A percentile compares a stretch with the other conserved stretches of the same genome.
Conservation (phyloP, 139 green algal genomes). For the Tetradesmus lagerheimii region DNA sequence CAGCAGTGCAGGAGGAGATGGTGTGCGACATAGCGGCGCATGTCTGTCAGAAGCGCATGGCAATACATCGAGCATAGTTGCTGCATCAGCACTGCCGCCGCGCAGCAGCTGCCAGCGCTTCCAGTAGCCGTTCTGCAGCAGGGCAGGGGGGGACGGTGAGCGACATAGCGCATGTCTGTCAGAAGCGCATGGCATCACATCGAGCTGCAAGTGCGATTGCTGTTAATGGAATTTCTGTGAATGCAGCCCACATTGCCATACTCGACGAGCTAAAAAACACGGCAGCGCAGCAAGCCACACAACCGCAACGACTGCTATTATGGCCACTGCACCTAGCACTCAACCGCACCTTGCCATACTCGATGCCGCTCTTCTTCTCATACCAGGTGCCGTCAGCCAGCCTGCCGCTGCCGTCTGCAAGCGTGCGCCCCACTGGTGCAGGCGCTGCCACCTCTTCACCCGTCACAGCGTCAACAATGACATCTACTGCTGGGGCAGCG, state of each 20-base stretch:
- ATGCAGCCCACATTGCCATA: neutral
- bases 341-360: neutral
- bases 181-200: neutral
- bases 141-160: no score
- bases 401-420: conserved; percentile 69
- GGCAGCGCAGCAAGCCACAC: neutral
- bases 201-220: no score
- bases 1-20: neutral
- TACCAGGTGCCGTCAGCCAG: conserved; percentile 77
- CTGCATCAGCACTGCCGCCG: neutral
- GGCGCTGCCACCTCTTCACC: neutral
- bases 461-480: neutral
- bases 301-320: neutral
- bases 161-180: no score
- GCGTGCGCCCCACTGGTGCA: conserved; percentile 36
- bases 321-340: no score
- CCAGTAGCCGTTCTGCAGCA: conserved; percentile 79
- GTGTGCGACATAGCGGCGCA: neutral
- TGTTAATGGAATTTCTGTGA: no score
- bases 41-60: neutral
- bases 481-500: neutral
- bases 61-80: no score
- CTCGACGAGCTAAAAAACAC: conserved; percentile 33
- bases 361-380: conserved; percentile 49
- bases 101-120: conserved; percentile 79